These are phyloP conservation scores for Aspergillus nidulans DNA, from an alignment of 495 filamentous ascomycete species.

Conservation along the genomic window DNA sequence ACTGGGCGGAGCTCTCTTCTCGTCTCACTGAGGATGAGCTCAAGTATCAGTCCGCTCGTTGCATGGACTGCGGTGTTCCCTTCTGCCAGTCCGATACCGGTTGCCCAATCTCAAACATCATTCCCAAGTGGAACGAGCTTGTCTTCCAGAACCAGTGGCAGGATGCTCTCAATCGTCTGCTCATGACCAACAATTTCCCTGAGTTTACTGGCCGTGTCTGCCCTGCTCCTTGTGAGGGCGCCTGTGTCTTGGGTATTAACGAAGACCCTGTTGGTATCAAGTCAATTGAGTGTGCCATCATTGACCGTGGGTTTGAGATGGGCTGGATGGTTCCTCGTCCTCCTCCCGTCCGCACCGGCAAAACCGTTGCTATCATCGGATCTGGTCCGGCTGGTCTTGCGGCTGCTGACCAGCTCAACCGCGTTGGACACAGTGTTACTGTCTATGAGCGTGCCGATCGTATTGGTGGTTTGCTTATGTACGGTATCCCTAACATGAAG, in stretches of 20 bases:
- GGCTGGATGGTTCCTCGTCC: slow-evolving; percentile 94
- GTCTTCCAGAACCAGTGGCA: slow-evolving; percentile 93
- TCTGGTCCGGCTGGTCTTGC: slow-evolving; percentile 93
- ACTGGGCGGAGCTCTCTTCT: slow-evolving; percentile 91
- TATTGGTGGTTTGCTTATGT: slow-evolving; percentile 92
- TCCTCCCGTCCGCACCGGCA: slow-evolving; percentile 78
- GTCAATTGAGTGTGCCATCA: slow-evolving; percentile 98
- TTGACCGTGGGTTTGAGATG: slow-evolving; percentile 98
- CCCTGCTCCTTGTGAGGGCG: slow-evolving; percentile 95
- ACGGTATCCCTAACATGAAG: slow-evolving; percentile 99
- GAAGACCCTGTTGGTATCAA: slow-evolving; percentile 99
- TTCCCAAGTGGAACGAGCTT: slow-evolving; percentile 98
- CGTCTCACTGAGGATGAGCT: slow-evolving; percentile 94
- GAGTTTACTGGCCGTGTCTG: slow-evolving; percentile 99
- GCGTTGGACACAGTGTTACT: slow-evolving; percentile 83
- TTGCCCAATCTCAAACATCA: slow-evolving; percentile 98
- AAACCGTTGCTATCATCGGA: slow-evolving; percentile 87
- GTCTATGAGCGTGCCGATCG: slow-evolving; percentile 97
- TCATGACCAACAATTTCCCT: slow-evolving; percentile 99
- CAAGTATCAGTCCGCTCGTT: slow-evolving; percentile 97
- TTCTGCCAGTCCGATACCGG: slow-evolving; percentile 98
- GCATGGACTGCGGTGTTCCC: slow-evolving; percentile 99
- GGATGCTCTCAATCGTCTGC: slow-evolving; percentile 87
- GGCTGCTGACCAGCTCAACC: slow-evolving; percentile 92
- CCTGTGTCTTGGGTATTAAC: slow-evolving; percentile 97